Evolutionary conservation across 148 eudicot species (phyloP).

Genomic region (Vaccinium macrocarpon): DNA sequence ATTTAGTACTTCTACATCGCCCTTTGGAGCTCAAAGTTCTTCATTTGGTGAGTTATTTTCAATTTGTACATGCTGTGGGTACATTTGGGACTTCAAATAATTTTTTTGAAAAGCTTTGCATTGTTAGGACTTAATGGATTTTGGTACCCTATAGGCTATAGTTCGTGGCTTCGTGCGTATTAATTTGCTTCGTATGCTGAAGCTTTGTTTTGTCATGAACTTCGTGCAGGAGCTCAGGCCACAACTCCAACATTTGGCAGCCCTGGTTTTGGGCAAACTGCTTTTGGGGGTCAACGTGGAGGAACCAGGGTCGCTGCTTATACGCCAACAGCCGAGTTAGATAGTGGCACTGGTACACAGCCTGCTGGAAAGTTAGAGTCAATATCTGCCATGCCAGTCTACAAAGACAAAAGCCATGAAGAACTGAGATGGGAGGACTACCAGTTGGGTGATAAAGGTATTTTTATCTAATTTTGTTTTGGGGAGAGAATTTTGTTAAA

Average conservation of each 20-base stretch:
- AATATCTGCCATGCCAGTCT: slow-evolving; percentile 85
- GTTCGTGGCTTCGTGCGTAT: neutral
- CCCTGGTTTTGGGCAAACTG: slow-evolving; percentile 65
- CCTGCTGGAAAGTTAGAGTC: slow-evolving; percentile 79
- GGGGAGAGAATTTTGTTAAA: neutral
- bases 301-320: slow-evolving; percentile 79
- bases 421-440: slow-evolving; percentile 99
- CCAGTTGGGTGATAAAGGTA: slow-evolving; percentile 93
- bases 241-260: slow-evolving; percentile 58
- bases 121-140: neutral
- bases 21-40: slow-evolving; percentile 64
- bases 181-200: slow-evolving; percentile 16
- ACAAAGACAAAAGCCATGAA: slow-evolving; percentile 96
- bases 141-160: slow-evolving; percentile 10
- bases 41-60: slow-evolving; percentile 51
- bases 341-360: slow-evolving; percentile 39
- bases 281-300: slow-evolving; percentile 66
- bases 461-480: neutral
- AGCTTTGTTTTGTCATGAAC: slow-evolving; percentile 6
- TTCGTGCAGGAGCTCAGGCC: slow-evolving; percentile 61
- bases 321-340: slow-evolving; percentile 60
- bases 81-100: neutral
- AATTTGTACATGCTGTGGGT: neutral
- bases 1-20: slow-evolving; percentile 50
- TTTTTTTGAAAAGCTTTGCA: neutral